phyloP scores from a whole-genome alignment of 345 rosid genomes.

The Sisymbrium irio region DNA sequence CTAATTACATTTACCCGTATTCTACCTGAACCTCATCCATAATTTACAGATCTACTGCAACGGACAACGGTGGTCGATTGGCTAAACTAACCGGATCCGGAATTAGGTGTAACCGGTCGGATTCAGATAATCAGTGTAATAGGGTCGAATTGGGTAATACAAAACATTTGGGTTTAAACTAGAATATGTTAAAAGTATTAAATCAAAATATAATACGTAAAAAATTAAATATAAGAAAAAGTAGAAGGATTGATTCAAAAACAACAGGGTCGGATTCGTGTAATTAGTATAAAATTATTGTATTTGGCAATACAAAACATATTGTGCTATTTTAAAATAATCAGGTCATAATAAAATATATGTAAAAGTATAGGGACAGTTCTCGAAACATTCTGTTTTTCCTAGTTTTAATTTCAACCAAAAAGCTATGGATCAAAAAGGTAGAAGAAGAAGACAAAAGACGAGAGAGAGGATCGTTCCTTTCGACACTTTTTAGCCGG shows the following conservation, averaged over 20 bases:
- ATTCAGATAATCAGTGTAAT: not conserved
- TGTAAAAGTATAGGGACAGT: constrained; percentile 1
- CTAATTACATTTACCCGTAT: too few relatives aligned
- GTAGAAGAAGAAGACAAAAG: constrained; percentile 28
- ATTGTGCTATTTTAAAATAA: not conserved
- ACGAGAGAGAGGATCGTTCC: constrained; percentile 11
- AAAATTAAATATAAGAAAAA: not conserved
- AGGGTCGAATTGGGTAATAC: not conserved
- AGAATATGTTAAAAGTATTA: not conserved
- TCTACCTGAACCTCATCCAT: too few relatives aligned
- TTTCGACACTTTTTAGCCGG: constrained; percentile 20
- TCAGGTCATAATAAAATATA: not conserved
- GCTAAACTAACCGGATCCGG: too few relatives aligned
- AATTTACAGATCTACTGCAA: too few relatives aligned
- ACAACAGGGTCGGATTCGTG: not conserved
- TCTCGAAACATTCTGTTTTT: not conserved
- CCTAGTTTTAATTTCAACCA: constrained; percentile 15
- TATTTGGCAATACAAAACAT: not conserved
- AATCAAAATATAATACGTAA: not conserved
- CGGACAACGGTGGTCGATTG: too few relatives aligned
- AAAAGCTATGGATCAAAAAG: constrained; percentile 33
- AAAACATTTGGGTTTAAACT: not conserved
- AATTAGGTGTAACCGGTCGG: too few relatives aligned
- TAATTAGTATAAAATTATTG: not conserved
- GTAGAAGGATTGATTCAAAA: not conserved